Base-by-base conservation (phyloP, 176 grass and related monocot species). In the Musa acuminata region DNA sequence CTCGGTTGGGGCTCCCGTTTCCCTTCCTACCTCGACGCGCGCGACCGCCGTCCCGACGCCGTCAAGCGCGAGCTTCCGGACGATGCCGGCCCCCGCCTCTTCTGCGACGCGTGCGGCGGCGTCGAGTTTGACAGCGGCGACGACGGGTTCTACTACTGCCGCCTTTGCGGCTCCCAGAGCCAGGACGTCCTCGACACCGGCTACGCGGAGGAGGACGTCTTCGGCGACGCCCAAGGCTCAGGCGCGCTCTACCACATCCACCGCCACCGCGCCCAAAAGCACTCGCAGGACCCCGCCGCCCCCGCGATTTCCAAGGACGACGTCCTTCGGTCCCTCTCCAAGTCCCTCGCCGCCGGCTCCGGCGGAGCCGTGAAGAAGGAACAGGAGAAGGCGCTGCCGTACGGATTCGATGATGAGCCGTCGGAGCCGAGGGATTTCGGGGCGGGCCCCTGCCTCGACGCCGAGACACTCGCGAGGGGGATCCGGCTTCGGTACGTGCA, bases 111-210 rank as follows among this genome's bases (percentile, higher is more conserved):
- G 27, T 92, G 93, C 62, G 62, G 64, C 17, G 13, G 10, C 0
- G 13, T 2, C 26, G 79, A 55, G 2, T 67, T 82, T 26, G 85
- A 82, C 71, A 65, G 1, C 8, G 60, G 63, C 1, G 87, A 92
- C 1, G 89, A 87, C 19, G 89, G 89, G 14, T 88, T 79, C 81
- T 88, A 77, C 69, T 80, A 79, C 29, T 97, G 93, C 83, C 78
- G 71, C 65, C 67, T 63, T 20, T 97, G 90, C 77, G 73, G 67
- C 50, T 79, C 65, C 0, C 84, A 82, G 80, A 82, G 75, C 53
- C 76, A 87, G 76, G 27, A 88, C 74, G 73, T 88, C 71, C 52
- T 80, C 16, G 82, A 69, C 23, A 90, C 83, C 71, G 89, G 78
- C 73, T 66, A 52, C 64, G 88, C 81, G 67, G 77, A 35, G 16